phyloP scores from a whole-genome alignment of 2,329 filamentous ascomycete species.

The Nannizziopsis barbatae region DNA sequence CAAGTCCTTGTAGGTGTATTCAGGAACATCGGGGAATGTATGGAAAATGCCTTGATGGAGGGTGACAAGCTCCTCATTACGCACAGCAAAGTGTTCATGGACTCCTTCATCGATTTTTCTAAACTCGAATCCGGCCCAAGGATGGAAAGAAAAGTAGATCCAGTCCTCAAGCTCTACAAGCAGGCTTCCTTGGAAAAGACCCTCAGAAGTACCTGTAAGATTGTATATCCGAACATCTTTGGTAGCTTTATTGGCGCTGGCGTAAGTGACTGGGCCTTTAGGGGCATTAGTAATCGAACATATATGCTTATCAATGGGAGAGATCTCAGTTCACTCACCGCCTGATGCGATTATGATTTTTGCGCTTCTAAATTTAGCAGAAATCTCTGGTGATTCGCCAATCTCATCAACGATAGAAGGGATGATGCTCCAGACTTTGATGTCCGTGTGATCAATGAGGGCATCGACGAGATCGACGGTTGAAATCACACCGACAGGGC shows the following conservation, averaged over 20 bases:
- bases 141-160: conserved; percentile 5
- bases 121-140: conserved; percentile 3
- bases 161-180: neutral
- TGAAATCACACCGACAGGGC: too few relatives aligned
- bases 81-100: neutral
- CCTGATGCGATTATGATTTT: too few relatives aligned
- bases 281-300: too few relatives aligned
- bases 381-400: too few relatives aligned
- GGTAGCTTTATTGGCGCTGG: neutral
- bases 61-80: neutral
- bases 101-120: neutral
- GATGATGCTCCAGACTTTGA: too few relatives aligned
- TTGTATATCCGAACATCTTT: neutral
- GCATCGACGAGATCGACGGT: too few relatives aligned
- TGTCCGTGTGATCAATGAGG: too few relatives aligned
- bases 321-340: too few relatives aligned
- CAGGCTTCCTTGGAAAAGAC: neutral
- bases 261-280: neutral
- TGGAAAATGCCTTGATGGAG: conserved; percentile 6
- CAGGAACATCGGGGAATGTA: conserved; percentile 1
- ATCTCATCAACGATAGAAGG: too few relatives aligned
- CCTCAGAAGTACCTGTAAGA: conserved; percentile 1
- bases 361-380: too few relatives aligned
- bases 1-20: neutral
- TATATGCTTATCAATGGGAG: too few relatives aligned